Percentiles rank a stretch among this genome's conserved stretches.
Conservation (phyloP, 192 early-diverging fungal species). For the Funneliformis mosseae region DNA sequence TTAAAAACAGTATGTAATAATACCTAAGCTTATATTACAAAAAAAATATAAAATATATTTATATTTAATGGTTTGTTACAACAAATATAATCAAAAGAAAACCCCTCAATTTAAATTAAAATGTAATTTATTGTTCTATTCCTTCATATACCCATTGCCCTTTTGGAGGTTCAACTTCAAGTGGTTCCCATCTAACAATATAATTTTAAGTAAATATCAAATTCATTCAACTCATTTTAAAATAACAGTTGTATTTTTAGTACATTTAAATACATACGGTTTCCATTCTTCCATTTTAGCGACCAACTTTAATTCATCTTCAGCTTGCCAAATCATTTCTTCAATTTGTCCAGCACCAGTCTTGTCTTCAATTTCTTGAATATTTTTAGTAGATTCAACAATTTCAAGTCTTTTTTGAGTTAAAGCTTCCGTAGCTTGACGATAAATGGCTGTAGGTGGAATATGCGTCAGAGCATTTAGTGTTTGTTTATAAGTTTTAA, state of each 20-base stretch:
- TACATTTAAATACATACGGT: constrained; percentile 49
- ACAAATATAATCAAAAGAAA: no score
- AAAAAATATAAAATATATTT: no score
- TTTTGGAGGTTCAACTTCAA: constrained; percentile 11
- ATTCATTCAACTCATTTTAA: neutral
- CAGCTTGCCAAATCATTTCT: constrained; percentile 85
- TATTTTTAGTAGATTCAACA: constrained; percentile 73
- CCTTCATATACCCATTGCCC: constrained; percentile 4
- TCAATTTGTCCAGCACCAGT: constrained; percentile 87
- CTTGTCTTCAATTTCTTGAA: constrained; percentile 74
- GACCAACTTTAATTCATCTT: constrained; percentile 85
- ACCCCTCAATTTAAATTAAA: no score
- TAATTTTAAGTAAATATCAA: no score
- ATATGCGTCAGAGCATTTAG: constrained; percentile 70
- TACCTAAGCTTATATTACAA: no score
- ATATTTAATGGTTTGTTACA: no score
- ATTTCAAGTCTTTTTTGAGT: constrained; percentile 75
- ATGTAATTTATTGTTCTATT: neutral
- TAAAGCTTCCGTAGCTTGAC: constrained; percentile 79
- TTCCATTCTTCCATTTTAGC: constrained; percentile 87
- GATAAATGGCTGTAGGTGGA: constrained; percentile 77
- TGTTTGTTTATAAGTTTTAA: constrained; percentile 80
- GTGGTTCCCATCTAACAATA: constrained; percentile 19
- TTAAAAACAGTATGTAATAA: no score
- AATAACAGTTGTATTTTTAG: neutral